Base-by-base conservation (phyloP, 1,139 yeast genomes). In the Pneumocystis canis region DNA sequence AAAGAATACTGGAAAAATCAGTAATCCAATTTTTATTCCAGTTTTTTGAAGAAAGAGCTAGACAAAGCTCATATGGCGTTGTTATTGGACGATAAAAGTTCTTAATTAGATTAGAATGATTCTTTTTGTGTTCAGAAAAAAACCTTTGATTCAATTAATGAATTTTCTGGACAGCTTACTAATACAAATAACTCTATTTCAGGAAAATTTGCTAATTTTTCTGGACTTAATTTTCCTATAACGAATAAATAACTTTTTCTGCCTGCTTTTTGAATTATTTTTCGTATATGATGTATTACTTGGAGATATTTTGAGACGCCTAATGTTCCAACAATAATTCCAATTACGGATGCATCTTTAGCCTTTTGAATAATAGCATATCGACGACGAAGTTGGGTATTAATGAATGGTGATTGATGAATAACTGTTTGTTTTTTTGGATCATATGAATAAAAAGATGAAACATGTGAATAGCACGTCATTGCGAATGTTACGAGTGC, bases 151-250 rank as follows among this genome's bases (percentile, higher is more conserved):
- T 65, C 65, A 30, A 92, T 84, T 25, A 92, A 85, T 4, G 98
- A 97, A 64, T 95, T 92, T 69, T 89, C 89, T 18, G 95, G 90
- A 73, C 99, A 94, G 0, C 98, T 98, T 30, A 92, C 75, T 20
- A 92, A 82, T 70, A 95, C 90, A 97, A 98, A 92, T 33, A 87
- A 79, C 69, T 92, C 98, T 20, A 92, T 82, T 28, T 84, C 84
- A 67, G 90, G 97, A 71, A 94, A 92, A 73, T 92, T 92, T 14
- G 98, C 98, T 63, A 92, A 77, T 70, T 92, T 92, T 56, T 98
- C 96, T 4, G 92, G 97, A 71, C 92, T 92, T n/a, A 97, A 97
- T 72, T 94, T 94, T 18, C 99, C 99, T 6, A 92, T 97, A 5
- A 90, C 97, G 75, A 92, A 89, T 70, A 89, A 80, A 71, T 92